Conservation (phyloP, 2,329 filamentous ascomycete species). For the Nectriaceae sp. region DNA sequence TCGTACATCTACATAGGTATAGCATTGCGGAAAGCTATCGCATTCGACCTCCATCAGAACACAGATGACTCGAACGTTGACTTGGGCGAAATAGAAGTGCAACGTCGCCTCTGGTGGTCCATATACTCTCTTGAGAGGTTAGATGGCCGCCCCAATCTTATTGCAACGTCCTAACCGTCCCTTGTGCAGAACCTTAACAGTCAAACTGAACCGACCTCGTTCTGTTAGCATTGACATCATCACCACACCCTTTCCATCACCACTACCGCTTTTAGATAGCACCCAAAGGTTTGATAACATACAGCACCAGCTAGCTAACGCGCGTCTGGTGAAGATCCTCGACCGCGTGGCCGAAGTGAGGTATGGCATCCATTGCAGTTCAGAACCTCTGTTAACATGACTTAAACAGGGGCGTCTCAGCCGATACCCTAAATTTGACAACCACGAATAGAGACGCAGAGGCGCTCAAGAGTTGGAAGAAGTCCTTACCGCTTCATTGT, state of each 20-base stretch:
- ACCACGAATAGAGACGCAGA: no score
- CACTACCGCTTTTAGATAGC: constrained; percentile 17
- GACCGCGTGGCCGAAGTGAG: constrained; percentile 30
- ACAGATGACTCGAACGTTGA: constrained; percentile 23
- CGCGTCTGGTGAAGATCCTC: constrained; percentile 30
- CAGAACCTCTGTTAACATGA: no score
- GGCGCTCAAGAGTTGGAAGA: constrained; percentile 34
- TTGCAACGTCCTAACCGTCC: background rate
- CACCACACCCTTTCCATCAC: constrained; percentile 20
- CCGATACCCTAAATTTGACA: no score
- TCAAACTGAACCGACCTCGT: constrained; percentile 28
- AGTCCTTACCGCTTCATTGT: constrained; percentile 27
- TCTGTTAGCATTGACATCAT: constrained; percentile 25
- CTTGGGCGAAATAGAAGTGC: constrained; percentile 24
- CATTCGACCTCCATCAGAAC: constrained; percentile 29
- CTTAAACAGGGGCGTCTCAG: no score
- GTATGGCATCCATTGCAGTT: constrained; percentile 10
- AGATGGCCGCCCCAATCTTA: background rate
- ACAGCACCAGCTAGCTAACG: constrained; percentile 34
- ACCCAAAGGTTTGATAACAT: constrained; percentile 35
- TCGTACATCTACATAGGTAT: constrained; percentile 35
- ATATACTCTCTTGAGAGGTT: constrained; percentile 33
- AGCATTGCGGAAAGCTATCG: constrained; percentile 30
- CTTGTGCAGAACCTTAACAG: constrained; percentile 22
- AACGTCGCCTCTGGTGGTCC: constrained; percentile 31